Evolutionary conservation across 495 filamentous ascomycete genomes (phyloP).

Genomic region (Aspergillus bridgeri): DNA sequence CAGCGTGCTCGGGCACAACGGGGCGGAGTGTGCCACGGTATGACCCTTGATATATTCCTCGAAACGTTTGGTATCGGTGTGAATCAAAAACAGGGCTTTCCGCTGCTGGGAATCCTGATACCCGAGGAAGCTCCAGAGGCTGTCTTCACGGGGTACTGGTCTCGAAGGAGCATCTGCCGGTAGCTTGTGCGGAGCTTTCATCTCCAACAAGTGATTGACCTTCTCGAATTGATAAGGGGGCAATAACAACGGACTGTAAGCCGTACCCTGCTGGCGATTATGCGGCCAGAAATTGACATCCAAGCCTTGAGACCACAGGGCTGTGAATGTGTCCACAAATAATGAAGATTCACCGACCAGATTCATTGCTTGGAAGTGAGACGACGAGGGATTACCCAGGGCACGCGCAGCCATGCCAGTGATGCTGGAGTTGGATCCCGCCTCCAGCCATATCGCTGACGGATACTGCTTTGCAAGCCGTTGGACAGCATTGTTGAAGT

Average conservation of each 20-base stretch:
- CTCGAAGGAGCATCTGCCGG: too few species aligned
- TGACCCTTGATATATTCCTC: slow-evolving; percentile 37
- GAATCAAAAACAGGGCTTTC: slow-evolving; percentile 42
- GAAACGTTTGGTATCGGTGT: slow-evolving; percentile 40
- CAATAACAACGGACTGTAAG: slow-evolving; percentile 35
- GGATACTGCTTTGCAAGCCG: slow-evolving; percentile 35
- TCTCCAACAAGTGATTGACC: slow-evolving; percentile 37
- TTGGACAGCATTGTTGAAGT: slow-evolving; percentile 46
- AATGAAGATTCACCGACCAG: slow-evolving; percentile 29
- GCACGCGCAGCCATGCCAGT: slow-evolving; percentile 42
- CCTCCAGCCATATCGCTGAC: slow-evolving; percentile 46
- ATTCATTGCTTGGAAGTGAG: slow-evolving; percentile 41
- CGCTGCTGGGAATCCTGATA: slow-evolving; percentile 38
- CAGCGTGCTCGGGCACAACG: slow-evolving; percentile 46
- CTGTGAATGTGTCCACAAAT: slow-evolving; percentile 38
- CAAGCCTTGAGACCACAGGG: slow-evolving; percentile 46
- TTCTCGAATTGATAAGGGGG: slow-evolving; percentile 56
- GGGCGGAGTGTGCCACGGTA: slow-evolving; percentile 43
- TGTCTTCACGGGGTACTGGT: slow-evolving; percentile 6
- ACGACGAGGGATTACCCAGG: slow-evolving; percentile 6
- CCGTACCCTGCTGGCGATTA: slow-evolving; percentile 32
- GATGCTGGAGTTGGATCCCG: slow-evolving; percentile 47
- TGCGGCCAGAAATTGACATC: slow-evolving; percentile 46
- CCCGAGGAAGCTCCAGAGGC: slow-evolving; percentile 38
- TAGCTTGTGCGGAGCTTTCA: slow-evolving; percentile 15